Percentiles rank a stretch among this genome's conserved stretches.
These are phyloP conservation scores for Diutina rugosa DNA, from an alignment of 1,139 yeast genomes.

Conservation along the genomic window DNA sequence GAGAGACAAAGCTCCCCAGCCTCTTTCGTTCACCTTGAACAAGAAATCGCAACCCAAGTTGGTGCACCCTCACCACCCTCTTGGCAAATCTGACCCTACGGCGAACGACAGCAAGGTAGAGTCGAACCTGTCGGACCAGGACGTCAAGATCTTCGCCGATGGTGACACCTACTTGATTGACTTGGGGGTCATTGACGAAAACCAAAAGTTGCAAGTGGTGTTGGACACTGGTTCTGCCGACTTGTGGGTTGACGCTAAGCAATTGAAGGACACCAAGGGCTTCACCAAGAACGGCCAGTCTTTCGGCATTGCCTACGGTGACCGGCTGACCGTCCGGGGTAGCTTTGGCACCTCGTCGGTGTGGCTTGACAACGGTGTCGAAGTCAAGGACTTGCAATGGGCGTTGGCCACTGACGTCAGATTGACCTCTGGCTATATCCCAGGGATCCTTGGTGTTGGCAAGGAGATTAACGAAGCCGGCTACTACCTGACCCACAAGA, in stretches of 20 bases:
- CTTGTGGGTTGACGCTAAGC: constrained; percentile 5
- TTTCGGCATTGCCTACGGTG: constrained; percentile 4
- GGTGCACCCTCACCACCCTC: too few relatives aligned
- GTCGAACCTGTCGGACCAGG: too few relatives aligned
- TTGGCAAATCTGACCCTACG: too few relatives aligned
- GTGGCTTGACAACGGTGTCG: neutral
- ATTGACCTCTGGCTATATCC: neutral
- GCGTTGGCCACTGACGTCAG: constrained; percentile 3
- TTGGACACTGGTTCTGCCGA: constrained; percentile 7
- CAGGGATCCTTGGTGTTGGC: constrained; percentile 6
- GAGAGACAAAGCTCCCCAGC: too few relatives aligned
- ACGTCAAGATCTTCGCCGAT: neutral
- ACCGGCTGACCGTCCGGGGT: constrained; percentile 3
- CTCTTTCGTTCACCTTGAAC: too few relatives aligned
- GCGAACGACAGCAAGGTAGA: too few relatives aligned
- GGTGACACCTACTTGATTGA: neutral
- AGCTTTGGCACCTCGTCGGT: constrained; percentile 4
- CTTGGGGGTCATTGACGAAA: constrained; percentile 2
- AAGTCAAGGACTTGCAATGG: constrained; percentile 4
- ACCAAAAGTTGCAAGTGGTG: constrained; percentile 3
- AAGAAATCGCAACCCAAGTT: too few relatives aligned
- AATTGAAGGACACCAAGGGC: neutral
- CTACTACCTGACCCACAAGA: neutral
- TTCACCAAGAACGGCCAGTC: constrained; percentile 3
- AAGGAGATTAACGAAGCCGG: neutral